Conservation (phyloP, 257 asterid species). For the Verbascum thapsus region DNA sequence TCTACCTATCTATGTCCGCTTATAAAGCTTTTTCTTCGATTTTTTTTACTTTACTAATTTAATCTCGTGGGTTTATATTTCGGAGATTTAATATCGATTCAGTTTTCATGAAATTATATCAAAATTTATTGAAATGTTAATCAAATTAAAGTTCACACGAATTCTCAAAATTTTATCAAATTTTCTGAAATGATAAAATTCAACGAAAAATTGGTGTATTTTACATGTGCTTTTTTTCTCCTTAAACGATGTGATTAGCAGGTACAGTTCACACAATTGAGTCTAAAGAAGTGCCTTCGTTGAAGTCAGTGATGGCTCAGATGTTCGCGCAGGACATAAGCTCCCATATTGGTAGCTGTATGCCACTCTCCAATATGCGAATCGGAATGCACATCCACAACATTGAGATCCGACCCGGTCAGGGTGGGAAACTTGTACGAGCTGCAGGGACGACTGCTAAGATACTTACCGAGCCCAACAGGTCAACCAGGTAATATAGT, state of each 20-base stretch:
- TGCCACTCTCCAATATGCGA: conserved; percentile 66
- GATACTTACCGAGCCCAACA: conserved; percentile 77
- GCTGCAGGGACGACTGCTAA: conserved; percentile 72
- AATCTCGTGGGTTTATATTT: no score
- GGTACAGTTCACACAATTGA: conserved; percentile 37
- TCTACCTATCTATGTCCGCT: no score
- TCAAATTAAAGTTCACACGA: no score
- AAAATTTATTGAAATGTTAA: no score
- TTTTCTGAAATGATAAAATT: no score
- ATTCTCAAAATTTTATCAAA: no score
- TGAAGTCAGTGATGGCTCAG: conserved; percentile 49
- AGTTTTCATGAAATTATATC: no score
- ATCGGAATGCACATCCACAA: conserved; percentile 76
- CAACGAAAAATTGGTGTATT: no score
- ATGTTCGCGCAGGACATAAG: conserved; percentile 55
- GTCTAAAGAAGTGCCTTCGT: conserved; percentile 31
- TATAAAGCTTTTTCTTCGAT: no score
- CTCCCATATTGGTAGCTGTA: conserved; percentile 61
- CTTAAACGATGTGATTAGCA: conserved; percentile 22
- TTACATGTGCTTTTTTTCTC: no score
- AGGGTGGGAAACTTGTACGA: conserved; percentile 77
- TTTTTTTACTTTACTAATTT: no score
- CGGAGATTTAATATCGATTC: no score
- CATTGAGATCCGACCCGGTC: conserved; percentile 91
- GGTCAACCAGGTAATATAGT: conserved; percentile 47